phyloP scores from a whole-genome alignment of 768 basidiomycete genomes.

The Strobilomyces dryophilus region DNA sequence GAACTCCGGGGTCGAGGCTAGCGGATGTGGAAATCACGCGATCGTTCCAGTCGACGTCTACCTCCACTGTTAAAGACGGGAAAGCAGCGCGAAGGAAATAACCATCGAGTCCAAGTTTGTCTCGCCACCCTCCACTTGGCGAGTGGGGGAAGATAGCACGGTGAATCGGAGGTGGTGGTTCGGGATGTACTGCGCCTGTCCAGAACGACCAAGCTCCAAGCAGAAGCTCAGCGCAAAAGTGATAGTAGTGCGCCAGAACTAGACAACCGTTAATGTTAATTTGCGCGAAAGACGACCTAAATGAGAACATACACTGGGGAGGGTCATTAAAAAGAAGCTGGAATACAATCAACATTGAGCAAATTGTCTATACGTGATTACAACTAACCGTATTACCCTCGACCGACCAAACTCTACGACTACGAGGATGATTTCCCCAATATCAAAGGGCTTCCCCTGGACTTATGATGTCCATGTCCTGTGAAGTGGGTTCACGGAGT shows the following conservation, averaged over 20 bases:
- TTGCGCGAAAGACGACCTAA: neutral
- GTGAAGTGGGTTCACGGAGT: constrained; percentile 59
- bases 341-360: constrained; percentile 2
- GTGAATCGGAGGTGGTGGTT: constrained; percentile 51
- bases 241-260: constrained; percentile 84
- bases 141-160: constrained; percentile 71
- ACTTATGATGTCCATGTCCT: constrained; percentile 59
- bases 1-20: constrained; percentile 17
- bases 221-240: constrained; percentile 79
- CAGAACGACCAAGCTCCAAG: constrained; percentile 75
- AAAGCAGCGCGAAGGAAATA: constrained; percentile 73
- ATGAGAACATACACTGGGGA: constrained; percentile 42
- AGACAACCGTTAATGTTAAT: constrained; percentile 3
- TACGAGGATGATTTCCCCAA: constrained; percentile 50
- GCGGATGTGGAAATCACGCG: constrained; percentile 36
- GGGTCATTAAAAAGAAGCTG: constrained; percentile 68
- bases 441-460: constrained; percentile 53
- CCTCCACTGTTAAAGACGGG: constrained; percentile 67
- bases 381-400: constrained; percentile 65
- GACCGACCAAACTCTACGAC: constrained; percentile 59
- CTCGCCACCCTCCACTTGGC: constrained; percentile 63
- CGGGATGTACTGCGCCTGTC: constrained; percentile 44
- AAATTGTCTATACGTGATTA: neutral
- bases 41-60: constrained; percentile 68
- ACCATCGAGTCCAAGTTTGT: constrained; percentile 70